Percentiles rank a stretch among this genome's conserved stretches.
phyloP scores from a whole-genome alignment of 1,284 basidiomycete species.

The Xerocomus nothofagi region DNA sequence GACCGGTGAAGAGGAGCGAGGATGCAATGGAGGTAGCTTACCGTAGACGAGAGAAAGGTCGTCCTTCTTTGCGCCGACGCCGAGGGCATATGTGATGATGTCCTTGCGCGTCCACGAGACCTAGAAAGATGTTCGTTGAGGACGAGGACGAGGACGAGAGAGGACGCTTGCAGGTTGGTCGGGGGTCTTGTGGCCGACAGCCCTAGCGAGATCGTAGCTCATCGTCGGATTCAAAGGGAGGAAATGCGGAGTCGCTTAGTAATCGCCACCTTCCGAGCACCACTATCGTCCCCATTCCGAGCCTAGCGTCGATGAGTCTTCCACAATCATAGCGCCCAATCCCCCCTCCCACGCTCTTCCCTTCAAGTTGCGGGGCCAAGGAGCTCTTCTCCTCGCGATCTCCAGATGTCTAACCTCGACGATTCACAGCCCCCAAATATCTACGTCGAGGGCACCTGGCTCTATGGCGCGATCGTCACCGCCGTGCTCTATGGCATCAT shows the following conservation, averaged over 20 bases:
- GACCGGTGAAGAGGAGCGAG: background rate
- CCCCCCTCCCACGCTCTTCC: constrained; percentile 1
- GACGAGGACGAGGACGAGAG: background rate
- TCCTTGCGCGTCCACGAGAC: constrained; percentile 37
- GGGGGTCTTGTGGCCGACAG: constrained; percentile 21
- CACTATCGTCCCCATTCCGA: too few species aligned
- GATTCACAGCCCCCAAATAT: constrained; percentile 21
- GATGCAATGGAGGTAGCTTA: constrained; percentile 7
- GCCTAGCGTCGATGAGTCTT: background rate
- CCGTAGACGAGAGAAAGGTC: constrained; percentile 35
- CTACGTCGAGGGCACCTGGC: constrained; percentile 32
- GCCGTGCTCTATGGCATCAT: constrained; percentile 32
- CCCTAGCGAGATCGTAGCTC: constrained; percentile 32
- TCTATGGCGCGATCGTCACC: constrained; percentile 34
- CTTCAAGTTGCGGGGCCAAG: constrained; percentile 3
- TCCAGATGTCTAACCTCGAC: constrained; percentile 15
- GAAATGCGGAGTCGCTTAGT: too few species aligned
- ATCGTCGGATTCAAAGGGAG: constrained; percentile 1
- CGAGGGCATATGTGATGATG: constrained; percentile 31
- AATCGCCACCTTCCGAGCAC: too few species aligned
- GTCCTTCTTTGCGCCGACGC: constrained; percentile 33
- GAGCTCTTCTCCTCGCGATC: background rate
- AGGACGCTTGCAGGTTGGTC: constrained; percentile 24
- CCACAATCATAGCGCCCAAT: background rate
- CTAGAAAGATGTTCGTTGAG: constrained; percentile 7